These are phyloP conservation scores for Debaryomyces nepalensis DNA, from an alignment of 1,139 yeast species.

Conservation along the genomic window DNA sequence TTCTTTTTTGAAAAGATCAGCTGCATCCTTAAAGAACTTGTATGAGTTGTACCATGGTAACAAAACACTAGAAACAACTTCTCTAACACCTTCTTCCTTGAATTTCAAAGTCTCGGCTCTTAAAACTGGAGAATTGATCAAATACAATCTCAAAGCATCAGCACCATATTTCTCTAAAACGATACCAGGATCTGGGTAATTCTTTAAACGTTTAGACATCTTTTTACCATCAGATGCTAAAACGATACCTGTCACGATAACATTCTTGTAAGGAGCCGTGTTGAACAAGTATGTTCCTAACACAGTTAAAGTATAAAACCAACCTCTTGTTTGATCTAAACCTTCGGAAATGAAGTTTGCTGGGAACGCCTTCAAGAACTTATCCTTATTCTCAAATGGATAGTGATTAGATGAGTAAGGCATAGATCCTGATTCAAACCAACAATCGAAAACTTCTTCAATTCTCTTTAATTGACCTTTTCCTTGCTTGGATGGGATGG, in stretches of 20 bases:
- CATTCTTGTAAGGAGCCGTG: conserved; percentile 92
- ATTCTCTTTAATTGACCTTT: conserved; percentile 87
- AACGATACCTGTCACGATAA: conserved; percentile 95
- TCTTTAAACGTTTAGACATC: conserved; percentile 98
- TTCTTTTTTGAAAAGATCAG: conserved; percentile 79
- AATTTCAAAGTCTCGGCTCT: conserved; percentile 96
- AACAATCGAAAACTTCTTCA: conserved; percentile 98
- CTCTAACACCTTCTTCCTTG: conserved; percentile 98
- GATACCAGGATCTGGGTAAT: conserved; percentile 91
- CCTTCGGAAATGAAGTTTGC: conserved; percentile 99
- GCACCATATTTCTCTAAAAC: conserved; percentile 93
- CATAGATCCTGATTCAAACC: conserved; percentile 99
- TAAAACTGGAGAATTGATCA: conserved; percentile 95
- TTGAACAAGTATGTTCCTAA: conserved; percentile 94
- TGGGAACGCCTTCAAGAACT: conserved; percentile 82
- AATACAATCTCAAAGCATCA: conserved; percentile 92
- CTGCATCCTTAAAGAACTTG: conserved; percentile 95
- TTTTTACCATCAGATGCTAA: conserved; percentile 98
- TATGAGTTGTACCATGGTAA: conserved; percentile 98
- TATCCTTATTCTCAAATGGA: conserved; percentile 85
- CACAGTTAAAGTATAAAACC: conserved; percentile 97
- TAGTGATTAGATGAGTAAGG: conserved; percentile 97
- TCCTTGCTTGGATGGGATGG: conserved; percentile 92
- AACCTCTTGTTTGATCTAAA: conserved; percentile 98
- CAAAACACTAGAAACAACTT: conserved; percentile 92